Percentiles rank a stretch among this genome's conserved stretches.
Conservation (phyloP, 495 filamentous ascomycete genomes). For the Penicillium coffeae region DNA sequence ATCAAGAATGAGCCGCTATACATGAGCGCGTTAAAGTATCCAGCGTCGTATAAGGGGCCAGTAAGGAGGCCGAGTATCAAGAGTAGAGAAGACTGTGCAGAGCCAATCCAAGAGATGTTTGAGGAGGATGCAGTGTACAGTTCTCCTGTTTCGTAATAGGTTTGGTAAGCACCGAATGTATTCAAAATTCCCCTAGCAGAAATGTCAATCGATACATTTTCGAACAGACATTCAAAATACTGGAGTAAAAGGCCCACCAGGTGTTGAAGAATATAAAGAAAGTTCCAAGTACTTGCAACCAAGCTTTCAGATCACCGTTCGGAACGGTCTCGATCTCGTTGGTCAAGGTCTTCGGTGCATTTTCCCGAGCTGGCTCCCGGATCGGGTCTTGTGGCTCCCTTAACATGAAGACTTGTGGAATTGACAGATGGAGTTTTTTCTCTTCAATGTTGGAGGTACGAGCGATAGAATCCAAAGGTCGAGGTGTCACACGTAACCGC, state of each 20-base stretch:
- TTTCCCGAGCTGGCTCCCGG: neutral
- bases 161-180: conserved; percentile 45
- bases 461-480: neutral
- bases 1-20: conserved; percentile 18
- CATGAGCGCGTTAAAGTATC: conserved; percentile 32
- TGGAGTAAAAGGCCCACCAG: conserved; percentile 2
- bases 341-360: neutral
- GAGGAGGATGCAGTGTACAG: conserved; percentile 22
- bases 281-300: conserved; percentile 7
- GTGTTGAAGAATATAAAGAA: conserved; percentile 14
- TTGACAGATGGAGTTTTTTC: neutral
- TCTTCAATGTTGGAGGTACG: neutral
- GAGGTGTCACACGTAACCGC: neutral
- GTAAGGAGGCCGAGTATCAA: conserved; percentile 34
- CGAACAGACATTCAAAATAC: neutral
- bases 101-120: conserved; percentile 45
- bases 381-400: neutral
- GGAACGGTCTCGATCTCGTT: neutral
- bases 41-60: conserved; percentile 43
- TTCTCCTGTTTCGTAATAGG: conserved; percentile 31
- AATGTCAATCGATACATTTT: neutral
- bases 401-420: neutral
- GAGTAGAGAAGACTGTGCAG: conserved; percentile 37
- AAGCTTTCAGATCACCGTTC: conserved; percentile 7
- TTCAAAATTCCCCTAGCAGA: conserved; percentile 1